Percentiles rank a stretch among this genome's conserved stretches.
These are phyloP conservation scores for Colletotrichum liriopes DNA, from an alignment of 2,329 filamentous ascomycete genomes.

Conservation along the genomic window DNA sequence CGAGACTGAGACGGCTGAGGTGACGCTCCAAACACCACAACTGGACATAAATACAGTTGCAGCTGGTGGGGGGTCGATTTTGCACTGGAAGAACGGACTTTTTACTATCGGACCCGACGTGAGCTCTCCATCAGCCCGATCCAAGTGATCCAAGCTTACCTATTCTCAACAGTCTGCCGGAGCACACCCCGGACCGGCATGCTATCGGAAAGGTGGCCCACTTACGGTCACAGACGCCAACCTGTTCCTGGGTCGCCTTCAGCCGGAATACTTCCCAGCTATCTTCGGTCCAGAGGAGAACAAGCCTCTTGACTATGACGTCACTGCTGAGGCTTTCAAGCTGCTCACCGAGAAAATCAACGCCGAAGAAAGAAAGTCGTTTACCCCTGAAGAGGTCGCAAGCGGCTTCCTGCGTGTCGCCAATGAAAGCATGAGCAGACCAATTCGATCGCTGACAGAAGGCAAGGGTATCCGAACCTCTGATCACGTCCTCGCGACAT, in stretches of 20 bases:
- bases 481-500: slow-evolving; percentile 90
- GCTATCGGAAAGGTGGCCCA: slow-evolving; percentile 72
- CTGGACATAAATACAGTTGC: too few relatives aligned
- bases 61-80: too few relatives aligned
- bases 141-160: too few relatives aligned
- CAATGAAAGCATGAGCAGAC: slow-evolving; percentile 91
- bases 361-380: slow-evolving; percentile 76
- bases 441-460: slow-evolving; percentile 91
- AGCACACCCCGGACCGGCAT: slow-evolving; percentile 67
- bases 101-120: too few relatives aligned
- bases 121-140: too few relatives aligned
- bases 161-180: background rate
- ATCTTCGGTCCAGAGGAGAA: too few relatives aligned
- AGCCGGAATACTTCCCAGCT: too few relatives aligned
- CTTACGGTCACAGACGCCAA: slow-evolving; percentile 93
- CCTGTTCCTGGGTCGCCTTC: slow-evolving; percentile 79
- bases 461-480: slow-evolving; percentile 92
- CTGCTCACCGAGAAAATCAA: slow-evolving; percentile 82
- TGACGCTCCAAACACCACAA: too few relatives aligned
- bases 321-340: too few relatives aligned
- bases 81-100: too few relatives aligned
- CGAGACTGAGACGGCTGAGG: too few relatives aligned
- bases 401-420: slow-evolving; percentile 93
- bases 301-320: too few relatives aligned
- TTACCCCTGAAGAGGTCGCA: slow-evolving; percentile 87